Percentiles rank a stretch among this genome's conserved stretches.
phyloP scores from a whole-genome alignment of 257 asterid species.

The Agastache rugosa region DNA sequence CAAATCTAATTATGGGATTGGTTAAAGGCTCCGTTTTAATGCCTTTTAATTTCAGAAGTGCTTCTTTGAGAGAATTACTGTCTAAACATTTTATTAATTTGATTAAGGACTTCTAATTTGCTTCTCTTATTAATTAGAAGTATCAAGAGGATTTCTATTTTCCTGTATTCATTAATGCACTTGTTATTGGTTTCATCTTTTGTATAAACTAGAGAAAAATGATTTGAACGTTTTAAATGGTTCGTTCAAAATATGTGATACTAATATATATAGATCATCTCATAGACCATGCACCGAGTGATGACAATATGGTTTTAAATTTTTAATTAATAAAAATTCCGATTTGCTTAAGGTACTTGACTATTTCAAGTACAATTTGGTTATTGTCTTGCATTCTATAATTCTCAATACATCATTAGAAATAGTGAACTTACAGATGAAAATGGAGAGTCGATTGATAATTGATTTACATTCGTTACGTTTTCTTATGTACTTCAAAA shows the following conservation, averaged over 20 bases:
- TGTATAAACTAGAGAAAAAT: not conserved
- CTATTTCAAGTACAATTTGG: not conserved
- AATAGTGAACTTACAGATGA: not conserved
- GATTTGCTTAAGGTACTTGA: not conserved
- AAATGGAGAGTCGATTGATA: not conserved
- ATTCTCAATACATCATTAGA: not conserved
- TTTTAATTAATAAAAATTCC: not conserved
- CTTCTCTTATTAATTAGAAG: not conserved
- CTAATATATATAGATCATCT: not conserved
- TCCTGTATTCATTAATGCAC: slow-evolving; percentile 1
- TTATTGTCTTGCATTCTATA: not conserved
- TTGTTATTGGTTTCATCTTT: slow-evolving; percentile 28
- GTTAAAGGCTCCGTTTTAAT: not conserved
- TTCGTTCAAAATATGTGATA: not conserved
- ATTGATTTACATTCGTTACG: not conserved
- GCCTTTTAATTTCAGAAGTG: not conserved
- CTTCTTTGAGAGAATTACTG: not conserved
- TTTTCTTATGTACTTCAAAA: not conserved
- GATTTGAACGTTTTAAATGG: not conserved
- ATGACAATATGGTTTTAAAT: not conserved
- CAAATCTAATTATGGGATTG: not conserved
- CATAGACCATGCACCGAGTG: not conserved
- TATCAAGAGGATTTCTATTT: not conserved
- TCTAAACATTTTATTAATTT: not conserved
- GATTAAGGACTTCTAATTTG: not conserved